Percentiles rank a stretch among this genome's conserved stretches.
Evolutionary conservation across 345 rosid genomes (phyloP).

Genomic region (Melastoma malabathricum): DNA sequence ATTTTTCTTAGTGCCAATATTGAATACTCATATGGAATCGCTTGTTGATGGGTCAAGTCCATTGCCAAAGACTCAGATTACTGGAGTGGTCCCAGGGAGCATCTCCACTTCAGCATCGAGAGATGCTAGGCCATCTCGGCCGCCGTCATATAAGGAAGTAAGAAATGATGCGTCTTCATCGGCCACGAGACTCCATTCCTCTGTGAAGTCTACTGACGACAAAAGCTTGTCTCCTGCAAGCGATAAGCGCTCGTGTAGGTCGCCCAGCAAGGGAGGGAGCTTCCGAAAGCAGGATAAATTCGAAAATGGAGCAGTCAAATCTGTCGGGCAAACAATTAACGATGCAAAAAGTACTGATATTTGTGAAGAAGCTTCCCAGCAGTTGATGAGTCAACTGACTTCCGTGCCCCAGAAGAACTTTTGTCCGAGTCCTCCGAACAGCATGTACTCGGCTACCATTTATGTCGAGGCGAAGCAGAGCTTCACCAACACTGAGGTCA

Average conservation of each 20-base stretch:
- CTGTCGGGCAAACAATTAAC: conserved; percentile 20
- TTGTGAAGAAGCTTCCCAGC: conserved; percentile 17
- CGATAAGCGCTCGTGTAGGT: conserved; percentile 18
- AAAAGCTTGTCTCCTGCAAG: conserved; percentile 15
- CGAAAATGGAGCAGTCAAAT: conserved; percentile 18
- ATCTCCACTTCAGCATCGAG: conserved; percentile 16
- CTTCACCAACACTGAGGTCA: conserved; percentile 56
- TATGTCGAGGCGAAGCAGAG: conserved; percentile 64
- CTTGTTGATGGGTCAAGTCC: conserved; percentile 27
- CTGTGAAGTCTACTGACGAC: conserved; percentile 11
- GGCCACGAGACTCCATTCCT: conserved; percentile 8
- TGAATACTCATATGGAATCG: conserved; percentile 46
- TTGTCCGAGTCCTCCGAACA: conserved; percentile 51
- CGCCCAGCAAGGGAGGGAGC: background rate
- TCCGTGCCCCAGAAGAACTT: conserved; percentile 27
- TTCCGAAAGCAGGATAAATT: conserved; percentile 5
- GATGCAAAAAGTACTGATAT: conserved; percentile 20
- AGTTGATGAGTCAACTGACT: conserved; percentile 16
- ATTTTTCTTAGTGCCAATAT: conserved; percentile 17
- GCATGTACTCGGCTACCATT: conserved; percentile 37
- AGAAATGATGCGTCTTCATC: conserved; percentile 18
- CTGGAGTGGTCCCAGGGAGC: conserved; percentile 14
- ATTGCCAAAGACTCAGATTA: conserved; percentile 29
- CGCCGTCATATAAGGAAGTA: conserved; percentile 35
- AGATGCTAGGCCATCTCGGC: conserved; percentile 16